Evolutionary conservation across 2,329 filamentous ascomycete species (phyloP).

Genomic region (Clonostachys solani): DNA sequence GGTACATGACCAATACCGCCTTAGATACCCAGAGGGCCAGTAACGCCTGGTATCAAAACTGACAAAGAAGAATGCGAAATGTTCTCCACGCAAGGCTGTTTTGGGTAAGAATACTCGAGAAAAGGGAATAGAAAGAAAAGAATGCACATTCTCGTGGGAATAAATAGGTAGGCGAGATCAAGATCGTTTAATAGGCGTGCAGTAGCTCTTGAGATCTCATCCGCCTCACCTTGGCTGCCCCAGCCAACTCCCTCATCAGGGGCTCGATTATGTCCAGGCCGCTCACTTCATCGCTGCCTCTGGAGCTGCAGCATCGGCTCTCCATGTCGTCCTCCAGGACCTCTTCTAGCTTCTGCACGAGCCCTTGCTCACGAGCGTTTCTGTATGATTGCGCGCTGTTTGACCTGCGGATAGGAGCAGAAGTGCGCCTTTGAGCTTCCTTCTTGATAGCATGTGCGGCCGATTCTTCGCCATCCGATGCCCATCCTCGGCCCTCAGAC

Average conservation of each 20-base stretch:
- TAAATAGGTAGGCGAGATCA: too few species aligned
- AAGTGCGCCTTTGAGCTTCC: not conserved
- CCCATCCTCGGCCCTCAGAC: conserved; percentile 16
- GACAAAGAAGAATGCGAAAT: too few species aligned
- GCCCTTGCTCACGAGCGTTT: not conserved
- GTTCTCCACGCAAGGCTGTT: too few species aligned
- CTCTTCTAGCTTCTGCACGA: conserved; percentile 6
- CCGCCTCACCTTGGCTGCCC: conserved; percentile 15
- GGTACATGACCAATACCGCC: not conserved
- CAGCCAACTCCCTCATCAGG: conserved; percentile 37
- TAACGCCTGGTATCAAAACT: too few species aligned
- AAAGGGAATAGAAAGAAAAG: not conserved
- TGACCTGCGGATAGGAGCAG: not conserved
- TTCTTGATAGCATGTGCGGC: not conserved
- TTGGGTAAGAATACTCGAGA: not conserved
- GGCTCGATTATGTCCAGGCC: conserved; percentile 36
- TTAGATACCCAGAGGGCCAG: too few species aligned
- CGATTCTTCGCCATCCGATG: conserved; percentile 22
- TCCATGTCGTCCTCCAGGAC: conserved; percentile 12
- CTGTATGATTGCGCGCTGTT: too few species aligned
- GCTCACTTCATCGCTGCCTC: conserved; percentile 19
- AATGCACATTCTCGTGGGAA: too few species aligned
- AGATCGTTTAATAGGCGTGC: conserved; percentile 7
- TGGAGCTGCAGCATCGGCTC: conserved; percentile 9
- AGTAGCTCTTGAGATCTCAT: conserved; percentile 12